Base-by-base conservation (phyloP, 164 flowering plant species). In the Nelumbo lutea region DNA sequence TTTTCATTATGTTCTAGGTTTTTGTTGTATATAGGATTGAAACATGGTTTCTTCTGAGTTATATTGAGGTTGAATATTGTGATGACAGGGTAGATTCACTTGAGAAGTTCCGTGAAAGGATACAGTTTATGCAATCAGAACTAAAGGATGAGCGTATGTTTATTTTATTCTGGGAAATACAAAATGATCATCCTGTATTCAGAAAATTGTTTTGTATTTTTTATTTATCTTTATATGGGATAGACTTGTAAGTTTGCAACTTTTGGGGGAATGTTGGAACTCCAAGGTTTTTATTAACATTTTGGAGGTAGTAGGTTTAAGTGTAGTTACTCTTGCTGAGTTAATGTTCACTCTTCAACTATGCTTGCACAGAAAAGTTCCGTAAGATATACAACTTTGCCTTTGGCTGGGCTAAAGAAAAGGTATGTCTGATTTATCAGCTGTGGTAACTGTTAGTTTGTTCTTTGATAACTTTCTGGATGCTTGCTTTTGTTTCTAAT, bases 331-430 rank as follows among this genome's bases (percentile, higher is more conserved):
- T 58, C 41, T 52, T 72, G 50, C 59, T 62, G 62, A 61, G 65
- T 44, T 78, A 6, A 59, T 68, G 8, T 65, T 56, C 5, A 57
- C 15, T 59, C 15, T 56, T 72, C 65, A 5, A 27, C 70, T 63
- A 7, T 63, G 42, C 42, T 55, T 86, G 39, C 77, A 43, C 94
- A 96, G 98, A 88, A 52, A 96, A 90, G 77, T 93, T 93, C 72
- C 90, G 93, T 42, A 98, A 96, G 75, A 88, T 96, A 79, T 93
- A 96, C 75, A 87, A 86, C 78, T 96, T 92, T 81, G 95, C 99
- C 13, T 95, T 93, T 81, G 89, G 87, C 62, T 96, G 99, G 99
- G 99, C 99, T 65, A 90, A 87, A 82, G 99, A 92, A 82, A 96
- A 96, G 96, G 98, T 96, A 81, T 51, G 63, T 47, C 14, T 48